Evolutionary conservation across 176 grass and related monocot species (phyloP), one percentile per base, ranked within the genome.

Genomic region (Melocanna baccifera): DNA sequence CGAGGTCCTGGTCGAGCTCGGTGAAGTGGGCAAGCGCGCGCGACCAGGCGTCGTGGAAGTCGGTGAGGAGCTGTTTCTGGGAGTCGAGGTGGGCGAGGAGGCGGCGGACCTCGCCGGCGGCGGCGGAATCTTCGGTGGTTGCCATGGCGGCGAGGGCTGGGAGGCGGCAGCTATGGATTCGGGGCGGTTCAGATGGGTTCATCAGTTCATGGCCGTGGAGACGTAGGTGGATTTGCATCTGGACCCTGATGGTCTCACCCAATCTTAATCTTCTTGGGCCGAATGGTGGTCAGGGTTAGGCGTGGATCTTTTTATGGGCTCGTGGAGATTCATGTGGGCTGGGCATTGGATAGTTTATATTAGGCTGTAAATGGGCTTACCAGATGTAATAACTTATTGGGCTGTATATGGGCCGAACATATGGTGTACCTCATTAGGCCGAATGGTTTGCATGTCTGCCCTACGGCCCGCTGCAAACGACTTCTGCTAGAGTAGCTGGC

Each of bases 1-100:
- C 83, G 66, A 97, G 83, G 85, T 85, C 82, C 84, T 90, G 77
- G 53, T 87, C 80, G 77, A 94, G 87, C 20, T 90, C 87, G 85
- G 85, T 47, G 62, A 90, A 90, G 92, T 88, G 89, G 7, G 85
- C 82, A 8, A 91, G 73, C 67, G 89, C 28, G 80, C 76, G 71
- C 29, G 82, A 88, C 88, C 83, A 90, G 29, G 89, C 68, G 13
- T 79, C 83, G 55, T 82, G 88, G 80, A 86, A 90, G 62, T 69
- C 50, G 3, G 83, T 13, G 16, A 97, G 77, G 18, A 94, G 48
- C 26, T 82, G 22, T 47, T 88, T 67, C 48, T 94, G 90, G 57
- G 83, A 83, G 39, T 97, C 94, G 12, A 97, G 88, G 71, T 94
- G 80, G 16, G 75, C 73, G 46, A 97, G 80, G 47, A 90, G 29